A percentile compares a stretch with the other conserved stretches of the same genome.
These are phyloP conservation scores for Artemisia argyi DNA, from an alignment of 129 eudicot genomes.

Conservation along the genomic window DNA sequence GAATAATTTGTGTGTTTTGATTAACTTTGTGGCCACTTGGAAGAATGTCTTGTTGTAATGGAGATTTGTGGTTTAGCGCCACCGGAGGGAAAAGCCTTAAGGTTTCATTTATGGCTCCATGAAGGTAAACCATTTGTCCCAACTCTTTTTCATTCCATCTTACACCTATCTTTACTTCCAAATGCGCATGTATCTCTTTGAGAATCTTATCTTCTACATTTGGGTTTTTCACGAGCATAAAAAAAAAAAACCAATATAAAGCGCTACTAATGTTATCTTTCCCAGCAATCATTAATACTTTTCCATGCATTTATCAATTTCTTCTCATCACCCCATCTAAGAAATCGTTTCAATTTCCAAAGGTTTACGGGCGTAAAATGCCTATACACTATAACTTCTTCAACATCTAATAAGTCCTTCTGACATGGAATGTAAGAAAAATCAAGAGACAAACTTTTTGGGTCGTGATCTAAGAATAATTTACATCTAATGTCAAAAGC, in stretches of 20 bases:
- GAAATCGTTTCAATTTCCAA: conserved; percentile 41
- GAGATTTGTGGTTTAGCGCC: conserved; percentile 46
- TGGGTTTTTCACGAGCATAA: too few species aligned
- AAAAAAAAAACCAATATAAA: too few species aligned
- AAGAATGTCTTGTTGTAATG: conserved; percentile 38
- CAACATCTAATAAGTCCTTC: conserved; percentile 27
- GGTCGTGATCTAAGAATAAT: conserved; percentile 30
- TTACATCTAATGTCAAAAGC: conserved; percentile 36
- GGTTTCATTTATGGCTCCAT: conserved; percentile 63
- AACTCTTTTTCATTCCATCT: conserved; percentile 20
- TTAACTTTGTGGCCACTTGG: conserved; percentile 49
- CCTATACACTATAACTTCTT: conserved; percentile 33
- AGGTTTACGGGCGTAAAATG: conserved; percentile 31
- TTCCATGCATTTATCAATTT: conserved; percentile 5
- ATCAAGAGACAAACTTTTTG: conserved; percentile 1
- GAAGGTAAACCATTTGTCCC: conserved; percentile 46
- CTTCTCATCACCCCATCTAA: conserved; percentile 43
- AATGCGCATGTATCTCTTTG: conserved; percentile 35
- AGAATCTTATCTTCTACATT: not conserved
- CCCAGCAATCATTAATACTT: conserved; percentile 3
- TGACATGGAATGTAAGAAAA: conserved; percentile 9
- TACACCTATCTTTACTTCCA: not conserved
- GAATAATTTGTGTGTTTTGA: conserved; percentile 23
- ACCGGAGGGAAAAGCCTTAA: conserved; percentile 58
- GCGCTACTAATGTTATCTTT: too few species aligned